Percentiles rank a stretch among this genome's conserved stretches.
Conservation (phyloP, 2,329 filamentous ascomycete genomes). For the Tolypocladium capitatum region DNA sequence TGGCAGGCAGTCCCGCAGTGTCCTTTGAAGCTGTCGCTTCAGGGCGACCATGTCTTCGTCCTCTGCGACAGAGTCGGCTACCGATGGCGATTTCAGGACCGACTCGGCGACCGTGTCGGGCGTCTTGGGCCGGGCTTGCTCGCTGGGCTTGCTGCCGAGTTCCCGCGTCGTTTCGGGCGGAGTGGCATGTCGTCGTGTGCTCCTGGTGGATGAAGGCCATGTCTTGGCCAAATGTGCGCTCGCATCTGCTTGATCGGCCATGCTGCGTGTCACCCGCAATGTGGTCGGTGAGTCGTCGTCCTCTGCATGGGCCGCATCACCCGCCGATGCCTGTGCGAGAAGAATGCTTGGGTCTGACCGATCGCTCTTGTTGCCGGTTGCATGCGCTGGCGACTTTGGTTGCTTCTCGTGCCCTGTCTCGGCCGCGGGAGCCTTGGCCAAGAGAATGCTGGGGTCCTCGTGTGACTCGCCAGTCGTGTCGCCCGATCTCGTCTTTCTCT, state of each 20-base stretch:
- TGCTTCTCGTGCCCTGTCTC: neutral
- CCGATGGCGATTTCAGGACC: constrained; percentile 14
- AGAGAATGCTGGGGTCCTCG: constrained; percentile 15
- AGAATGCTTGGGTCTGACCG: constrained; percentile 12
- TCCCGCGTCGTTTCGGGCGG: constrained; percentile 12
- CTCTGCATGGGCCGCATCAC: constrained; percentile 3
- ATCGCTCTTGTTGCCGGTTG: constrained; percentile 14
- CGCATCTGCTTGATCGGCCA: constrained; percentile 2
- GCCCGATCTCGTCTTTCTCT: constrained; percentile 10
- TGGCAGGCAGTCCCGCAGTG: constrained; percentile 34
- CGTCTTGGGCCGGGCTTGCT: constrained; percentile 8
- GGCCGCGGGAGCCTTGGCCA: constrained; percentile 10
- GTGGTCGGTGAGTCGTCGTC: constrained; percentile 10
- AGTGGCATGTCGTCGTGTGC: constrained; percentile 9
- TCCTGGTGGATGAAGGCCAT: constrained; percentile 6
- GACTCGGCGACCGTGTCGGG: constrained; percentile 9
- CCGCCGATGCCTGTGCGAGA: constrained; percentile 10
- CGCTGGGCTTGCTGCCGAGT: constrained; percentile 10
- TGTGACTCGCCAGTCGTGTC: constrained; percentile 9
- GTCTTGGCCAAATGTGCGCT: neutral
- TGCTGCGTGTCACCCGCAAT: constrained; percentile 15
- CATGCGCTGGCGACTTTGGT: constrained; percentile 4
- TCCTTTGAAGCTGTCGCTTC: constrained; percentile 32
- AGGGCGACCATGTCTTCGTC: constrained; percentile 20
- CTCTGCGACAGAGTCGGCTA: constrained; percentile 10